phyloP scores from a whole-genome alignment of 2,329 filamentous ascomycete species.

The Cordyceps cateniannulata region DNA sequence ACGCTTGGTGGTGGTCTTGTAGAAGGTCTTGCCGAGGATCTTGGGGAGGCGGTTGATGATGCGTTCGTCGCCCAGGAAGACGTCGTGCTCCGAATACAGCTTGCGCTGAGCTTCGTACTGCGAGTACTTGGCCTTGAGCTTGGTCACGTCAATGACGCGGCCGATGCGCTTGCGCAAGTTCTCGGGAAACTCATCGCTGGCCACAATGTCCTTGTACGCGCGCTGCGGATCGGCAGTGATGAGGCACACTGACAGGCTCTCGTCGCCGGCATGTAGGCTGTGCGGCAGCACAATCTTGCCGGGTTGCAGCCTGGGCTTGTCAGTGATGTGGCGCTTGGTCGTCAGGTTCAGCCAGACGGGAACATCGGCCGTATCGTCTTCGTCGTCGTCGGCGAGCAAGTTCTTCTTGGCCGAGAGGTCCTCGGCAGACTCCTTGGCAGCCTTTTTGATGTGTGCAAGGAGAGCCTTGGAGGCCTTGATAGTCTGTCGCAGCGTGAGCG shows the following conservation, averaged over 20 bases:
- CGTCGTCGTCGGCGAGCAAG: constrained; percentile 39
- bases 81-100: constrained; percentile 77
- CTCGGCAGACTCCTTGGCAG: constrained; percentile 40
- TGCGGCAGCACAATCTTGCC: constrained; percentile 75
- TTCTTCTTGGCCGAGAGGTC: constrained; percentile 50
- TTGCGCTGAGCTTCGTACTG: constrained; percentile 82
- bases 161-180: constrained; percentile 62
- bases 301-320: constrained; percentile 76
- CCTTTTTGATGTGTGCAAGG: constrained; percentile 54
- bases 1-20: constrained; percentile 73
- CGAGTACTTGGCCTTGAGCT: constrained; percentile 77
- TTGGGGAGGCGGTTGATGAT: constrained; percentile 69
- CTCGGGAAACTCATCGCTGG: constrained; percentile 63
- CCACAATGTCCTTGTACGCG: constrained; percentile 82
- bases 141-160: constrained; percentile 72
- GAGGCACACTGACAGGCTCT: constrained; percentile 69
- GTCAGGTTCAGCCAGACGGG: constrained; percentile 58
- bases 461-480: constrained; percentile 59
- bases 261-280: constrained; percentile 52
- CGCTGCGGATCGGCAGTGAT: constrained; percentile 79
- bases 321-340: constrained; percentile 59
- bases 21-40: constrained; percentile 86
- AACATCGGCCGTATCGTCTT: constrained; percentile 39
- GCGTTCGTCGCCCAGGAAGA: constrained; percentile 89
- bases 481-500: constrained; percentile 33